Percentiles rank a stretch among this genome's conserved stretches.
Conservation (phyloP, 495 filamentous ascomycete genomes). For the Bombardia bombarda region DNA sequence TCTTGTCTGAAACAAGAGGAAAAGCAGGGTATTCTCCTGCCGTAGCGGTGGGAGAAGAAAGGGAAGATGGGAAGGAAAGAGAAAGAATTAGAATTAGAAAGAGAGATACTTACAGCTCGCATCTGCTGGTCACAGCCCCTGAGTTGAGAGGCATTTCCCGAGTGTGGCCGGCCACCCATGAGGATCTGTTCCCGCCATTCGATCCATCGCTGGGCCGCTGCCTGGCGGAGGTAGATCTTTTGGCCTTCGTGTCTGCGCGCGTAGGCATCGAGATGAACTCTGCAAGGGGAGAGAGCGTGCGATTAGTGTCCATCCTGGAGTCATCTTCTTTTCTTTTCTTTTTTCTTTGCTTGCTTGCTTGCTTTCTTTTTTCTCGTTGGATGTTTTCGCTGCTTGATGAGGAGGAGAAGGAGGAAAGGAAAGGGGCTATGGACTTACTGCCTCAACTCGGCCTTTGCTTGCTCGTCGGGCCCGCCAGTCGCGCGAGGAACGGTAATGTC, state of each 20-base stretch:
- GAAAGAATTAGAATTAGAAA: neutral
- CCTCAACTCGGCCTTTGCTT: conserved; percentile 65
- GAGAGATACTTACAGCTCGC: conserved; percentile 43
- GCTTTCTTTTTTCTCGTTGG: too few species aligned
- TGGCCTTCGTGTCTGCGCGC: conserved; percentile 77
- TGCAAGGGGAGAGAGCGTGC: conserved; percentile 20
- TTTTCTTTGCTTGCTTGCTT: too few species aligned
- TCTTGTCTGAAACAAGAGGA: neutral
- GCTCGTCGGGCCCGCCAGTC: conserved; percentile 53
- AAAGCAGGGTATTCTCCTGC: neutral
- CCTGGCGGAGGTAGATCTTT: conserved; percentile 73
- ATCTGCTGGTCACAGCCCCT: conserved; percentile 52
- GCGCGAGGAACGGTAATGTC: conserved; percentile 57
- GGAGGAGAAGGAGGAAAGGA: neutral
- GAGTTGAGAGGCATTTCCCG: conserved; percentile 50
- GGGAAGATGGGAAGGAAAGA: neutral
- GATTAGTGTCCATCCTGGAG: too few species aligned
- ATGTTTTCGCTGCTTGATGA: neutral
- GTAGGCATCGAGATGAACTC: conserved; percentile 70
- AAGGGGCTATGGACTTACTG: conserved; percentile 44
- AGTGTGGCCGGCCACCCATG: conserved; percentile 52
- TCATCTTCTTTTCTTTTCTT: too few species aligned
- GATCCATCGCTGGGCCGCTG: conserved; percentile 72
- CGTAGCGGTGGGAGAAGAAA: neutral
- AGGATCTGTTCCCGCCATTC: conserved; percentile 62